Evolutionary conservation across 129 eudicot species (phyloP).

Genomic region (Mikania micrantha): DNA sequence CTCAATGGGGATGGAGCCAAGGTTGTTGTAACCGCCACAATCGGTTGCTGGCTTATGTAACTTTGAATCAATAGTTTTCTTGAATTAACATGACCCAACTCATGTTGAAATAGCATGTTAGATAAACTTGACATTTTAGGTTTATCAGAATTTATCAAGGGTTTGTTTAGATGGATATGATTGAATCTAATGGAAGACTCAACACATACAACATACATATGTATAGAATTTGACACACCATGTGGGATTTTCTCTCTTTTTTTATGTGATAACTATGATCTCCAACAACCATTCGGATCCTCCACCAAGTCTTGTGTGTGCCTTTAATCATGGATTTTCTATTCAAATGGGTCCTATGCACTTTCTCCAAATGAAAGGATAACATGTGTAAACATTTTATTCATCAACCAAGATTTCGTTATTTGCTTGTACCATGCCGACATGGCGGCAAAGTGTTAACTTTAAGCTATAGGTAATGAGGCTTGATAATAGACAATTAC

Average conservation of each 20-base stretch:
- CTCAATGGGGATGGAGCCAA: conserved; percentile 23
- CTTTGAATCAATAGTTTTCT: conserved; percentile 38
- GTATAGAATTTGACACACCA: not conserved
- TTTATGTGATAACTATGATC: too few relatives aligned
- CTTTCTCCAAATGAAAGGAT: conserved; percentile 15
- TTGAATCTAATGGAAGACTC: not conserved
- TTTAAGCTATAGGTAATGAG: too few relatives aligned
- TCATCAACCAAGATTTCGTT: not conserved
- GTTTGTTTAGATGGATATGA: conserved; percentile 1
- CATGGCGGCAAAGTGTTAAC: too few relatives aligned
- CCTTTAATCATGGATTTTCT: conserved; percentile 8
- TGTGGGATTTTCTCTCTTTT: conserved; percentile 12
- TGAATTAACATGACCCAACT: conserved; percentile 23
- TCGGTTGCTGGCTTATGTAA: conserved; percentile 17
- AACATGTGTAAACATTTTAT: conserved; percentile 10
- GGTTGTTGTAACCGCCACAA: not conserved
- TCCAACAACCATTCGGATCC: conserved; percentile 17
- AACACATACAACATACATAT: not conserved
- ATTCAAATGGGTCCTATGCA: conserved; percentile 35
- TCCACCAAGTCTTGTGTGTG: conserved; percentile 20
- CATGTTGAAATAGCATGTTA: conserved; percentile 19
- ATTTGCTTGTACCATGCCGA: too few relatives aligned
- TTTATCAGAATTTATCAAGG: not conserved
- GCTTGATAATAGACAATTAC: too few relatives aligned
- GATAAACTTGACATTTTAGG: conserved; percentile 25